Evolutionary conservation across 768 basidiomycete species (phyloP).

Genomic region (Mycena vitilis): DNA sequence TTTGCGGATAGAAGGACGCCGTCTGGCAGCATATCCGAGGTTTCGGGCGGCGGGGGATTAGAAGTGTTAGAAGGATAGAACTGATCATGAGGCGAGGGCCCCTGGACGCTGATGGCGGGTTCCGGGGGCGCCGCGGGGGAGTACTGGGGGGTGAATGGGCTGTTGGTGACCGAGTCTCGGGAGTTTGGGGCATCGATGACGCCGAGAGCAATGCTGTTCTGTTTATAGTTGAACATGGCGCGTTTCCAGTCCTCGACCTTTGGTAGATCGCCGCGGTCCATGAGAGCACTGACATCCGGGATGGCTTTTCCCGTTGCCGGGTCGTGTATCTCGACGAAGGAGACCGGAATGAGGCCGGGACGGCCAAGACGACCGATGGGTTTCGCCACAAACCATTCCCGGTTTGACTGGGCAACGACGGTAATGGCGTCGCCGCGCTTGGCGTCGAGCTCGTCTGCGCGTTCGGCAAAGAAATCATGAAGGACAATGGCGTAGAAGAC

Average conservation of each 20-base stretch:
- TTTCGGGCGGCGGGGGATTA: slow-evolving; percentile 50
- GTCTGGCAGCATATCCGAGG: slow-evolving; percentile 70
- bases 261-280: slow-evolving; percentile 90
- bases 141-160: slow-evolving; percentile 49
- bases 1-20: slow-evolving; percentile 89
- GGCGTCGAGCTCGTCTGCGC: slow-evolving; percentile 95
- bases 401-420: slow-evolving; percentile 99
- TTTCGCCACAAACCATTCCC: slow-evolving; percentile 99
- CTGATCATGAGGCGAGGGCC: slow-evolving; percentile 44
- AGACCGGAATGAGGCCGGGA: slow-evolving; percentile 95
- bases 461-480: slow-evolving; percentile 96
- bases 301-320: slow-evolving; percentile 87
- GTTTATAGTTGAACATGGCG: slow-evolving; percentile 94
- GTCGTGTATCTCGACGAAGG: slow-evolving; percentile 97
- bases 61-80: slow-evolving; percentile 35
- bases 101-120: slow-evolving; percentile 40
- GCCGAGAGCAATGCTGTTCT: slow-evolving; percentile 94
- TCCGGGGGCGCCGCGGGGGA: slow-evolving; percentile 37
- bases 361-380: slow-evolving; percentile 95
- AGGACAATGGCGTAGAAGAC: slow-evolving; percentile 95
- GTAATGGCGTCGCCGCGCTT: slow-evolving; percentile 94
- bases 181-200: slow-evolving; percentile 76
- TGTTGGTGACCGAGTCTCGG: slow-evolving; percentile 56
- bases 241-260: slow-evolving; percentile 99
- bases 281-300: slow-evolving; percentile 78